Conservation (phyloP, 2,329 filamentous ascomycete genomes). For the Herpotrichia juniperi region DNA sequence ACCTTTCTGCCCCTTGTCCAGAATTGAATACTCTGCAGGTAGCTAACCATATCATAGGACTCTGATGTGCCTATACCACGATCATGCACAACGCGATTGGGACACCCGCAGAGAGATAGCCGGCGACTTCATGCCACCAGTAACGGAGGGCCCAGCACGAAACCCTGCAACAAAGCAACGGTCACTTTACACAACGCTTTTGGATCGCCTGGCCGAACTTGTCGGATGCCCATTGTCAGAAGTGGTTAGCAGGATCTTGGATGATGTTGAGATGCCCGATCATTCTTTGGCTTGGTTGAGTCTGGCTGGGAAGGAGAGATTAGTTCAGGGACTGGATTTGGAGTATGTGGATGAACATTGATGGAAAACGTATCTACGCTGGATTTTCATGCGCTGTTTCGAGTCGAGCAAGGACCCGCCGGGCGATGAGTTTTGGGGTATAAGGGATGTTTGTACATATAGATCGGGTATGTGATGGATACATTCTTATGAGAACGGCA, state of each 20-base stretch:
- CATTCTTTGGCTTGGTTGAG: constrained; percentile 31
- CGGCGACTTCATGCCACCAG: constrained; percentile 31
- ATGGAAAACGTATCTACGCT: background rate
- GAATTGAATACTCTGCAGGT: background rate
- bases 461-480: background rate
- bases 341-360: constrained; percentile 5
- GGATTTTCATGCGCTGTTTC: background rate
- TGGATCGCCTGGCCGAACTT: constrained; percentile 32
- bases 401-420: background rate
- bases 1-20: too few species aligned
- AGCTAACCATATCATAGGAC: constrained; percentile 6
- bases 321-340: constrained; percentile 30
- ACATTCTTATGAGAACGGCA: background rate
- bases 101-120: constrained; percentile 2
- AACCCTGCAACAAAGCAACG: constrained; percentile 12
- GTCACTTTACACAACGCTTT: constrained; percentile 29
- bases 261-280: constrained; percentile 17
- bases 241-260: constrained; percentile 25
- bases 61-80: constrained; percentile 37
- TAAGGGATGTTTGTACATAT: background rate
- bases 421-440: background rate
- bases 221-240: constrained; percentile 23
- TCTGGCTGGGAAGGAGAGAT: constrained; percentile 29
- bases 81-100: constrained; percentile 34
- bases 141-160: constrained; percentile 33